Conservation (phyloP, 164 flowering plant species). For the Malania oleifera region DNA sequence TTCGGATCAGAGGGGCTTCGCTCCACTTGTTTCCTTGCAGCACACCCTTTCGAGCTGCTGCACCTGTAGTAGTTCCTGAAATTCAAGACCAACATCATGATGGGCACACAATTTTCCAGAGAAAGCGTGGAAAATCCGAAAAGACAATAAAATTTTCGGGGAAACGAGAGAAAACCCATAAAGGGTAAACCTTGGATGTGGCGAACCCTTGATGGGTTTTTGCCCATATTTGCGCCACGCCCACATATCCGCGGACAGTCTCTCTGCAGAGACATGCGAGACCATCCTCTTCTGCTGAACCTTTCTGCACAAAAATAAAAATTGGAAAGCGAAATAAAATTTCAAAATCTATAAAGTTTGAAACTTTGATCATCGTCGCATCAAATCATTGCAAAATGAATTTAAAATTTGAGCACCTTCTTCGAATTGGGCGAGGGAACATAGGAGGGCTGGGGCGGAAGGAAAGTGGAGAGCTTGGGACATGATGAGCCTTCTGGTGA, state of each 20-base stretch:
- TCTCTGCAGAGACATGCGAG: slow-evolving; percentile 14
- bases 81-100: not conserved
- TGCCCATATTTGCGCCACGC: slow-evolving; percentile 39
- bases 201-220: slow-evolving; percentile 32
- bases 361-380: too few species aligned
- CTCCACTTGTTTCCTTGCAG: slow-evolving; percentile 57
- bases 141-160: not conserved
- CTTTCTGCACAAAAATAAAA: slow-evolving; percentile 19
- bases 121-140: not conserved
- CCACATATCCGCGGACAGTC: slow-evolving; percentile 16
- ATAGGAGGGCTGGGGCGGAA: not conserved
- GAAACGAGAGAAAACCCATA: not conserved
- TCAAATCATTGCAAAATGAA: too few species aligned
- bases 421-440: not conserved
- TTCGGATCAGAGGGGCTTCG: slow-evolving; percentile 29
- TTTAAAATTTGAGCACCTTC: too few species aligned
- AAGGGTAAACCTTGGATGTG: slow-evolving; percentile 24
- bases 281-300: slow-evolving; percentile 22
- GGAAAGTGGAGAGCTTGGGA: too few species aligned
- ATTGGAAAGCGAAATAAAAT: not conserved
- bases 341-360: not conserved
- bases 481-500: too few species aligned
- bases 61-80: slow-evolving; percentile 39
- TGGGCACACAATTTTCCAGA: not conserved
- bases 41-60: slow-evolving; percentile 52